These are phyloP conservation scores for Vicia sativa DNA, from an alignment of 306 rosid species.

Conservation along the genomic window DNA sequence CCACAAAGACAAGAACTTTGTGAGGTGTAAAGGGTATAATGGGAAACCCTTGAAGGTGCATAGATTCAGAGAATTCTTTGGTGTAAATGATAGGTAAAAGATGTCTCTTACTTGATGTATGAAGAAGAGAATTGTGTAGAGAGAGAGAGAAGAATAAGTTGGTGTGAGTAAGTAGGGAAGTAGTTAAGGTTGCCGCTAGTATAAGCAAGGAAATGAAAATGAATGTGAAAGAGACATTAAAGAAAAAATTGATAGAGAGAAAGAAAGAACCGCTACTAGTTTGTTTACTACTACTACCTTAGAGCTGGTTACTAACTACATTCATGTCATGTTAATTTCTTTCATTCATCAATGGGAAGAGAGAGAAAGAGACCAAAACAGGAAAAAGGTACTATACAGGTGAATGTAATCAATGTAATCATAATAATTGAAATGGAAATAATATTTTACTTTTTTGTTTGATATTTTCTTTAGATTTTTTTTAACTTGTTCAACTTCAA, in stretches of 20 bases:
- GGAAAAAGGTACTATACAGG: constrained; percentile 14
- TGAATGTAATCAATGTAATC: constrained; percentile 10
- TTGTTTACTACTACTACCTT: not conserved
- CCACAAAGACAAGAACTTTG: not conserved
- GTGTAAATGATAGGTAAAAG: constrained; percentile 49
- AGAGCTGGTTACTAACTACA: constrained; percentile 3
- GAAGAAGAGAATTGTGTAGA: constrained; percentile 48
- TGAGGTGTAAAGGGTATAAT: constrained; percentile 34
- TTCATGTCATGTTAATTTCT: constrained; percentile 6
- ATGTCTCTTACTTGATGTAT: constrained; percentile 63
- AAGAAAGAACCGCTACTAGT: constrained; percentile 42
- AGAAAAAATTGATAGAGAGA: constrained; percentile 2
- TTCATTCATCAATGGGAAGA: constrained; percentile 15
- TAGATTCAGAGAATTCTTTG: constrained; percentile 51
- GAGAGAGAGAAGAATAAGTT: constrained; percentile 48
- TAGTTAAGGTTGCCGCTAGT: constrained; percentile 71
- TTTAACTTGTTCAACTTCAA: too few species aligned
- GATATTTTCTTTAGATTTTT: too few species aligned
- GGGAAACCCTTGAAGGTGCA: constrained; percentile 38
- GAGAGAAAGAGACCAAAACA: constrained; percentile 12
- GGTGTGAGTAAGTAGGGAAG: constrained; percentile 32
- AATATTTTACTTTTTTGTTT: too few species aligned
- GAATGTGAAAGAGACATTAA: constrained; percentile 39
- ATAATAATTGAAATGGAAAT: too few species aligned
- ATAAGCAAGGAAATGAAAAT: constrained; percentile 54